phyloP scores from a whole-genome alignment of 306 rosid genomes.

The Lagenaria siceraria region DNA sequence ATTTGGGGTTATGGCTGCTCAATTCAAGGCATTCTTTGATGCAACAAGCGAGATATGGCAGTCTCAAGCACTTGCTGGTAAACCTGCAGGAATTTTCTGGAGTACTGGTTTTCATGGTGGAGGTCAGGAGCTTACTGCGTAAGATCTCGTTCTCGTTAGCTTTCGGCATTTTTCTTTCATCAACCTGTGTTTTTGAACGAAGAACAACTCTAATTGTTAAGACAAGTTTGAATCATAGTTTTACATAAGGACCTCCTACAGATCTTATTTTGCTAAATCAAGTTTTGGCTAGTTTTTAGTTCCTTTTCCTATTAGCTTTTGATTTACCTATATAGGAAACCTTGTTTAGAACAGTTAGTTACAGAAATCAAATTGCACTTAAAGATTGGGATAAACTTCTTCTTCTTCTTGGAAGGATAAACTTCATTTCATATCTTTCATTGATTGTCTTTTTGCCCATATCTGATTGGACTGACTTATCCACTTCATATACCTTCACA shows the following conservation, averaged over 20 bases:
- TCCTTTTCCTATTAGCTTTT: background rate
- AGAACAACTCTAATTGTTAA: background rate
- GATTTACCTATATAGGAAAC: background rate
- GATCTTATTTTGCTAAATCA: background rate
- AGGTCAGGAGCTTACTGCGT: constrained; percentile 96
- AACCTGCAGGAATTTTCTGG: constrained; percentile 97
- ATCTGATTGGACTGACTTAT: background rate
- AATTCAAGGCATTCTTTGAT: constrained; percentile 72
- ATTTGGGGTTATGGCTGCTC: constrained; percentile 93
- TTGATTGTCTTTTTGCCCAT: background rate
- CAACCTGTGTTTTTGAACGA: background rate
- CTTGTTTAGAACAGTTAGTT: background rate
- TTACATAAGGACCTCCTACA: background rate
- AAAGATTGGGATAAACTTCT: background rate
- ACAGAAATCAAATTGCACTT: background rate
- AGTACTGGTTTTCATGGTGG: constrained; percentile 95
- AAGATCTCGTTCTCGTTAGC: constrained; percentile 15
- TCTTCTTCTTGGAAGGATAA: background rate
- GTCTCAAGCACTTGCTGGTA: constrained; percentile 84
- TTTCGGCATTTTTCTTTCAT: background rate
- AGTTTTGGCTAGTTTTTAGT: background rate
- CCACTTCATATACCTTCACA: background rate
- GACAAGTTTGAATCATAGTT: background rate
- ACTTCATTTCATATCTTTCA: background rate
- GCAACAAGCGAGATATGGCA: constrained; percentile 56